Percentiles rank a stretch among this genome's conserved stretches.
phyloP scores from a whole-genome alignment of 306 rosid species.

The Trifolium dubium region DNA sequence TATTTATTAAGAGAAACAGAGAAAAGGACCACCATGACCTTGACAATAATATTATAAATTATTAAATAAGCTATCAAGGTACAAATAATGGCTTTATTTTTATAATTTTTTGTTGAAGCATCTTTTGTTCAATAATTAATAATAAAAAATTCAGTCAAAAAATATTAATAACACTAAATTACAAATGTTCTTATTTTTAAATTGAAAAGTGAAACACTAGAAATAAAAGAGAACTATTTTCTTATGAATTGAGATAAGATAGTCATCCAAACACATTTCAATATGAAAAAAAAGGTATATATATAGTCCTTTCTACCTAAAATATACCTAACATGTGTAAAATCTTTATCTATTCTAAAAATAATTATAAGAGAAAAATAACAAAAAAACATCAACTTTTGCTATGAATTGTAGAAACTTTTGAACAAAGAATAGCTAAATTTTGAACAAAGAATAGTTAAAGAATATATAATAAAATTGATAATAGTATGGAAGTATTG shows the following conservation, averaged over 20 bases:
- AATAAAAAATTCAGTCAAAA: constrained; percentile 6
- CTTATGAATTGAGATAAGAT: background rate
- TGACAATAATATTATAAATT: constrained; percentile 11
- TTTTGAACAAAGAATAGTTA: background rate
- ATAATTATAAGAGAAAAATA: background rate
- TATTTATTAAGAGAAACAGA: background rate
- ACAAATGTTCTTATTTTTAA: background rate
- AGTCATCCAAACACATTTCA: background rate
- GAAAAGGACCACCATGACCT: constrained; percentile 4
- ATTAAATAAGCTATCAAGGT: background rate
- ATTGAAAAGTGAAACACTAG: constrained; percentile 12
- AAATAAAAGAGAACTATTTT: background rate
- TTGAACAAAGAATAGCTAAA: background rate
- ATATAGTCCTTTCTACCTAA: background rate
- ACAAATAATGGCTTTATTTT: constrained; percentile 1
- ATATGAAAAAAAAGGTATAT: background rate
- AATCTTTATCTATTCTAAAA: background rate
- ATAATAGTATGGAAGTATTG: background rate
- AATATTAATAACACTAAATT: constrained; percentile 1
- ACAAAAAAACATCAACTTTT: background rate
- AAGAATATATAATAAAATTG: no score
- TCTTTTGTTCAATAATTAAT: background rate
- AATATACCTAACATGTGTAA: background rate
- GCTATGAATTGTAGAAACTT: background rate
- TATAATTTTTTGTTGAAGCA: background rate